phyloP scores from a whole-genome alignment of 140 eudicot species.

The Ambrosia hybrid region DNA sequence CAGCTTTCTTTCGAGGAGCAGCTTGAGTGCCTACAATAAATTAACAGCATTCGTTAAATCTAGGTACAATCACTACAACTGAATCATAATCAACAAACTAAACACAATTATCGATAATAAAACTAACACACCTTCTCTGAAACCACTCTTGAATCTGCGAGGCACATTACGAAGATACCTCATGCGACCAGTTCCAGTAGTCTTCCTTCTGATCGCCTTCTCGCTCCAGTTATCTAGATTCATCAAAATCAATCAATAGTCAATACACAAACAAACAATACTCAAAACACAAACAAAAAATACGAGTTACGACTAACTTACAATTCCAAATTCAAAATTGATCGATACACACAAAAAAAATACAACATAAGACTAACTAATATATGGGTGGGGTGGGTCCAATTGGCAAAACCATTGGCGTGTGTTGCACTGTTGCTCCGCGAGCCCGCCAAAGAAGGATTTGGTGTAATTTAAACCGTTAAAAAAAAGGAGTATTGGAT shows the following conservation, averaged over 20 bases:
- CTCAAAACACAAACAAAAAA: too few relatives aligned
- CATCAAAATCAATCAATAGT: conserved; percentile 2
- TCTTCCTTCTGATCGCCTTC: conserved; percentile 86
- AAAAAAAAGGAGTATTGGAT: too few relatives aligned
- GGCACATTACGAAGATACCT: conserved; percentile 78
- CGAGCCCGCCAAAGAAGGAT: too few relatives aligned
- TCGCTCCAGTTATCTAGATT: conserved; percentile 76
- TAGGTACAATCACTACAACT: neutral
- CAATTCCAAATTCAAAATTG: too few relatives aligned
- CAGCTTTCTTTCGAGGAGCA: conserved; percentile 72
- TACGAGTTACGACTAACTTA: too few relatives aligned
- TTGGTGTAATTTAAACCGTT: too few relatives aligned
- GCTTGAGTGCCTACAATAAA: conserved; percentile 68
- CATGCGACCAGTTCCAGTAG: conserved; percentile 83
- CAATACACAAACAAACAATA: too few relatives aligned
- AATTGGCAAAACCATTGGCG: too few relatives aligned
- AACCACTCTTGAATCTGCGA: conserved; percentile 74
- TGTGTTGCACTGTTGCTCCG: too few relatives aligned
- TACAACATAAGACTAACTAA: too few relatives aligned
- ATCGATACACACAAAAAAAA: too few relatives aligned
- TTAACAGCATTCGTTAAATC: neutral
- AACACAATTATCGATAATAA: neutral
- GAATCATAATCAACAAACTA: neutral
- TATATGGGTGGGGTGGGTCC: too few relatives aligned
- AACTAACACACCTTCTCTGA: conserved; percentile 61